phyloP scores from a whole-genome alignment of 805 yeast genomes.

The Cyberlindnera sargentensis region DNA sequence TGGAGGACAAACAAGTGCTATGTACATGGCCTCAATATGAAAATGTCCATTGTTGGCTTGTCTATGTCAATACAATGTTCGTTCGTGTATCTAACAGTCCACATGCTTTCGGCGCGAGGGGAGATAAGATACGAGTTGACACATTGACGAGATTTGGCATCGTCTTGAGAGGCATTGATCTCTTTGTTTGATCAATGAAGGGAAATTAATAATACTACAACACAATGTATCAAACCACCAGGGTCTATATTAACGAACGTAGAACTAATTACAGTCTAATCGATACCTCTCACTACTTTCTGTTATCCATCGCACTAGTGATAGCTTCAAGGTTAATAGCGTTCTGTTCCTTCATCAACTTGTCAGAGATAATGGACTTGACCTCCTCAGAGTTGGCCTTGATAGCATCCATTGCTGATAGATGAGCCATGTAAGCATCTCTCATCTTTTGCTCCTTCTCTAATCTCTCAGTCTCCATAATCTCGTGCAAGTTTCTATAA shows the following conservation, averaged over 20 bases:
- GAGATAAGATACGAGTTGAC: constrained; percentile 18
- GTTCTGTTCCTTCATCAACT: background rate
- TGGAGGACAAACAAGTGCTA: constrained; percentile 8
- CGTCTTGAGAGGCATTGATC: constrained; percentile 12
- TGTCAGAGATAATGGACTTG: background rate
- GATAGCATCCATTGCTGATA: constrained; percentile 1
- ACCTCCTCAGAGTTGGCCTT: background rate
- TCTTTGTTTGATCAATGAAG: constrained; percentile 10
- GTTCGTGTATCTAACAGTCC: constrained; percentile 16
- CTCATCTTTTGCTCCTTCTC: constrained; percentile 14
- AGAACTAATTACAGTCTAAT: constrained; percentile 3
- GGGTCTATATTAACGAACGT: background rate
- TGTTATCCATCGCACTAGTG: background rate
- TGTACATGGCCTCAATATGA: constrained; percentile 20
- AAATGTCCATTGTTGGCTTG: constrained; percentile 23
- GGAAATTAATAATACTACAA: background rate
- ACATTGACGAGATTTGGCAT: constrained; percentile 18
- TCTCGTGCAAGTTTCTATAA: constrained; percentile 16
- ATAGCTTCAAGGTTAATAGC: background rate
- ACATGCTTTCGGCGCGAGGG: constrained; percentile 5
- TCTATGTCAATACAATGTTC: constrained; percentile 26
- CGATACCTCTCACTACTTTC: background rate
- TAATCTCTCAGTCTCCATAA: constrained; percentile 17
- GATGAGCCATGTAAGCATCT: constrained; percentile 7
- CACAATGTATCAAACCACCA: background rate